Conservation (phyloP, 2,329 filamentous ascomycete genomes). For the Fusarium sublunatum region DNA sequence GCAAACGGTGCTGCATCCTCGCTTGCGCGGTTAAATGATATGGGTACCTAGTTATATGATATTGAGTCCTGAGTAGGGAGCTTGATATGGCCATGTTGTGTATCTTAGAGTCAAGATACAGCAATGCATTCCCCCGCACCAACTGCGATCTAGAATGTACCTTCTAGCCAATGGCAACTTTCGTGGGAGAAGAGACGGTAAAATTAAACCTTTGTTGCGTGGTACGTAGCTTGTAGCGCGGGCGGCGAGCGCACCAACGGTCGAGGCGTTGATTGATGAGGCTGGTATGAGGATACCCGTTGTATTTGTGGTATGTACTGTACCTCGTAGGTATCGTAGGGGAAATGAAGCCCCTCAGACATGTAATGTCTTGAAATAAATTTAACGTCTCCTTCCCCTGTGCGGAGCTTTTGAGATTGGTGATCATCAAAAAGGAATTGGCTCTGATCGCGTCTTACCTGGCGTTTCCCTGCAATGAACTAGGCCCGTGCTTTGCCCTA, state of each 20-base stretch:
- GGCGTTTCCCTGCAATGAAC: constrained; percentile 34
- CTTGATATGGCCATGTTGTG: not conserved
- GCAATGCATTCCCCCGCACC: constrained; percentile 34
- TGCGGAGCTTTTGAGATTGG: constrained; percentile 34
- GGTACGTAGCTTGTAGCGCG: not conserved
- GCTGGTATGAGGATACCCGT: constrained; percentile 7
- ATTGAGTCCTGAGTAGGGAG: too few relatives aligned
- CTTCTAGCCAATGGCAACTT: constrained; percentile 18
- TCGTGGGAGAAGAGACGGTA: constrained; percentile 9
- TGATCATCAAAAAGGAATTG: constrained; percentile 33
- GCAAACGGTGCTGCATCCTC: not conserved
- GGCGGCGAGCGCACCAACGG: constrained; percentile 3
- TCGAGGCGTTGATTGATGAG: constrained; percentile 1
- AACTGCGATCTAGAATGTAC: not conserved
- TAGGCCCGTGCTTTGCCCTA: constrained; percentile 40
- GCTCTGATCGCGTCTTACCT: constrained; percentile 19
- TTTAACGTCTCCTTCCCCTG: constrained; percentile 22
- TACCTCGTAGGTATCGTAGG: not conserved
- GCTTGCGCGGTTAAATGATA: constrained; percentile 1
- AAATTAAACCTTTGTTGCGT: constrained; percentile 16
- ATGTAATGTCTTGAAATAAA: constrained; percentile 5
- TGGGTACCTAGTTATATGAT: not conserved
- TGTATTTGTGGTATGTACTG: not conserved
- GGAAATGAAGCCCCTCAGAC: constrained; percentile 7
- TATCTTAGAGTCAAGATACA: constrained; percentile 8